Base-by-base conservation (phyloP, 805 yeast genomes). In the Ogataea zsoltii region DNA sequence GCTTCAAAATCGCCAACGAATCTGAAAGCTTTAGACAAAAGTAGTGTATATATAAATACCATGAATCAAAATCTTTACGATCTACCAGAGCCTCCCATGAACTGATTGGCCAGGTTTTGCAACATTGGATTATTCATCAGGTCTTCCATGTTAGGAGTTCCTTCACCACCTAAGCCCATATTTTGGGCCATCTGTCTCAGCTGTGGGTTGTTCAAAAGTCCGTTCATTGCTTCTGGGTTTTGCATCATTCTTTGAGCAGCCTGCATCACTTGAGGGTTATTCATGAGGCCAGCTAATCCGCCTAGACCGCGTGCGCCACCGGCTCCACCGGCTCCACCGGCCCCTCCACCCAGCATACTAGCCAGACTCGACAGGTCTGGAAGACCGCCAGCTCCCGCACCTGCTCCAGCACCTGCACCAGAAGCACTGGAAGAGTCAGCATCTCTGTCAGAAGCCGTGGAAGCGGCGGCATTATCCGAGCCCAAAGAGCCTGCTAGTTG, bases 241-340 rank as follows among this genome's bases (percentile, higher is more conserved):
- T 81, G 79, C 96, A 89, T 88, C 81, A 89, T 74, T 61, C 79
- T 78, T 67, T 86, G 91, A 35, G 96, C 96, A 65, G 90, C 90
- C 66, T 84, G 86, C 85, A 85, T 85, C 50, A 92, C 67, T 67
- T 84, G 92, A n/a, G 99, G 99, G 68, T 91, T 90, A 67, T 77
- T 82, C 83, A 91, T 76, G 70, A 91, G 66, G 25, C 82, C 82
- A 38, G 80, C 72, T 45, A 89, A 71, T 53, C 79, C 75, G 55
- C 88, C 83, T 74, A 82, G 78, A 17, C 90, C 91, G 34, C 91
- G 78, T 44, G 79, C 80, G 39, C 71, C 67, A 21, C 63, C 72
- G 50, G 75, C 76, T 51, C 86, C 84, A 72, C 80, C 82, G 21
- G 88, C 88, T 29, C 88, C 92, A 29, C 79, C 80, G 43, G 80